A percentile compares a stretch with the other conserved stretches of the same genome.
phyloP scores from a whole-genome alignment of 2,329 filamentous ascomycete genomes.

The Fusarium nodosum region DNA sequence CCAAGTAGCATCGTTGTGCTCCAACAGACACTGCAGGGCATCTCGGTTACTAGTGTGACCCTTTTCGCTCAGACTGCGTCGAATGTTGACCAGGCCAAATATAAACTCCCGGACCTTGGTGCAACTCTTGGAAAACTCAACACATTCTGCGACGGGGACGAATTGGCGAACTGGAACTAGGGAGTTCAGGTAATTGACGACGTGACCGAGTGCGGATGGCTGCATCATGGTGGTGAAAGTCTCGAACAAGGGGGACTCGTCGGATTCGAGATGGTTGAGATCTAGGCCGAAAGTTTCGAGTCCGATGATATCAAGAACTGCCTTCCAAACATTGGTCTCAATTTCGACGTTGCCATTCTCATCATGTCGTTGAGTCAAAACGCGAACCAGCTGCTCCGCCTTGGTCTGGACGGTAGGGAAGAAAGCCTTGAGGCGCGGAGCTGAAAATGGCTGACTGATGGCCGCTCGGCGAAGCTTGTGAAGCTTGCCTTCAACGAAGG shows the following conservation, averaged over 20 bases:
- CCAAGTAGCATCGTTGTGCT: constrained; percentile 45
- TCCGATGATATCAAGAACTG: constrained; percentile 55
- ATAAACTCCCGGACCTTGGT: constrained; percentile 51
- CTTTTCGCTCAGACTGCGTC: constrained; percentile 12
- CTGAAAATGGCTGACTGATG: constrained; percentile 53
- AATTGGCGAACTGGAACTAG: constrained; percentile 56
- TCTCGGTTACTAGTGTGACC: constrained; percentile 24
- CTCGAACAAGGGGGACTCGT: constrained; percentile 46
- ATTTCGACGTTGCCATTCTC: constrained; percentile 41
- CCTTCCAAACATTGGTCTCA: constrained; percentile 51
- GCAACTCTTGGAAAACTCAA: constrained; percentile 53
- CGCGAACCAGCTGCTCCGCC: constrained; percentile 49
- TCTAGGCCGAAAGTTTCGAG: constrained; percentile 54
- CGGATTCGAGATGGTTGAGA: constrained; percentile 51
- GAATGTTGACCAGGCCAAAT: constrained; percentile 31
- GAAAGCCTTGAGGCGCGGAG: constrained; percentile 47
- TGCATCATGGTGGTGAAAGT: constrained; percentile 48
- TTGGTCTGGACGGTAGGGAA: constrained; percentile 55
- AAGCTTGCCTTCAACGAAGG: constrained; percentile 54
- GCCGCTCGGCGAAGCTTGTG: constrained; percentile 55
- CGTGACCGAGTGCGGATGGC: constrained; percentile 43
- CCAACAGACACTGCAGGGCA: constrained; percentile 55
- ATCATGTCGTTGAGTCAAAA: constrained; percentile 40
- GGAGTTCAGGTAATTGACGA: constrained; percentile 53
- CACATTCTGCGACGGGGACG: constrained; percentile 55